Base-by-base conservation (phyloP, 2,329 filamentous ascomycete species). In the Calonectria honghensis region DNA sequence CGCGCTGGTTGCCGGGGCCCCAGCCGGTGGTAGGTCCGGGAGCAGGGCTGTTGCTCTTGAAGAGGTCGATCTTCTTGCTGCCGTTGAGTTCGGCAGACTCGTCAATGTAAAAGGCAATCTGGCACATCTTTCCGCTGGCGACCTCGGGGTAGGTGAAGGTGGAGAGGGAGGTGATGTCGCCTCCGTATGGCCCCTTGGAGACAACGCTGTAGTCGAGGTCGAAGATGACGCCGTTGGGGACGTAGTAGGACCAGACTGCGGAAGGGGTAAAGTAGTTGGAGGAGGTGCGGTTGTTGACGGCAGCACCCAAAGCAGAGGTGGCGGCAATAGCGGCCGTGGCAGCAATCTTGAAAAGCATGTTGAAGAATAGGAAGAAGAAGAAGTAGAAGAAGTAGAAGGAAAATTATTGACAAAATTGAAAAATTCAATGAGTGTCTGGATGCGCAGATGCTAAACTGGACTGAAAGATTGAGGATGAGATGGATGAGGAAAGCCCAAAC, bases 41-140 rank as follows among this genome's bases (percentile, higher is more conserved):
- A 3, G 82, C 79, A 9, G 80, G 78, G 50, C 67, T 61, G 24
- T 68, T 64, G 41, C 77, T 81, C 27, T 78, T 79, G 74, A 78
- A 83, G 61, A 83, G 54, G 72, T 83, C 82, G 29, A 83, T 70
- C 73, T 80, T 80, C 73, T 77, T 52, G 66, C 75, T 82, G 37
- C 79, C 81, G 68, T 72, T 6, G 76, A 75, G 63, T 48, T 66
- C 72, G 76, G 68, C 37, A 27, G n/a, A 9, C 1, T 61, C 35
- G n/a, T 76, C 70, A n/a, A 82, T 78, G 67, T 72, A 77, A 75
- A 83, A 83, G 63, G 73, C 70, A 59, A 83, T 77, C 50, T 76
- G 76, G 77, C 82, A 83, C 67, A 78, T 74, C 70, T 77, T 78
- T 59, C 79, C 81, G 9, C 68, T 63, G 2, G 75, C 70, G 10